Base-by-base conservation (phyloP, 371 early-diverging fungal species). In the Rhizopus arrhizus region DNA sequence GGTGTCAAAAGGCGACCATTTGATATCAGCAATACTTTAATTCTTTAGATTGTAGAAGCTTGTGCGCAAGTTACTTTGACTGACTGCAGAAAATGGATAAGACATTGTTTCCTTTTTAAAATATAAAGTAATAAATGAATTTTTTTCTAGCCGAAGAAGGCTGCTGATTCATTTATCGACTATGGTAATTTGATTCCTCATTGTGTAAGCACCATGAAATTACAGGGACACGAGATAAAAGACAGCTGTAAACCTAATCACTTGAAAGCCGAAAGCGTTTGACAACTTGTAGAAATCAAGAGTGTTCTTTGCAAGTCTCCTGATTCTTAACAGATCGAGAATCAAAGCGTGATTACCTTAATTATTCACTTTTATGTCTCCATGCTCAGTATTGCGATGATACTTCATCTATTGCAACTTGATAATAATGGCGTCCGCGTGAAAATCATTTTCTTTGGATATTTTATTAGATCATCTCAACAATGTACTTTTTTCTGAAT, bases 391-490 rank as follows among this genome's bases (percentile, higher is more conserved):
- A 51, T 51, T 51, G 51, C 31, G 32, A 31, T 32, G 0, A 51
- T 32, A 51, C 33, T 51, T 32, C 51, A 51, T 51, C 32, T 51
- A 12, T 11, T 51, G 2, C 32, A 51, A 22, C 32, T 51, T 51
- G 9, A 3, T 29, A 32, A 51, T 32, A 12, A 15, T 29, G 34
- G 51, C 33, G 11, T 36, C 53, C 0, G 33, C 2, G 36, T 36
- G 36, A 53, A 53, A 35, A 35, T 53, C 15, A n/a, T 35, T 53
- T n/a, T 53, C 36, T 36, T 50, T 15, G 11, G 22, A 1, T 29
- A 9, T 31, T 31, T 50, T 50, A n/a, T 52, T 36, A 13, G 12
- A 52, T 29, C 53, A 52, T 35, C 36, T 52, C 53, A 52, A 34
- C 10, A 52, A 35, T 13, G 53, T 36, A 52, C 35, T 35, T 36